Base-by-base conservation (phyloP, 164 flowering plant genomes). In the Dillenia turbinata region DNA sequence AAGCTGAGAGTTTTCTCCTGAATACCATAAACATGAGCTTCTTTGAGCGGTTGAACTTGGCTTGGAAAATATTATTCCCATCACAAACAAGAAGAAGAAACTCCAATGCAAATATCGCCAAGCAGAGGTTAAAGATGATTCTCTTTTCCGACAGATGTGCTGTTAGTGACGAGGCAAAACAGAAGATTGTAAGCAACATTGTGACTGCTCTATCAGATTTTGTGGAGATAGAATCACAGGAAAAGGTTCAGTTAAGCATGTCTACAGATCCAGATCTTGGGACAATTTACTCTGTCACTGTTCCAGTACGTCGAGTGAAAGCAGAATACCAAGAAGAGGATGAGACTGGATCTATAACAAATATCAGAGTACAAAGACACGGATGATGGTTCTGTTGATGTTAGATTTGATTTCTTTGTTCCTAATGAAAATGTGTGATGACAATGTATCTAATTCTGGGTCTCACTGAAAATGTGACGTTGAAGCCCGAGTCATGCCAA, bases 111-210 rank as follows among this genome's bases (percentile, higher is more conserved):
- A 84, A 64, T 40, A 82, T 94, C n/a, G 99, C 99, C 52, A 91
- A 94, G 76, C 96, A 94, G 68, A 83, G 96, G 2, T 67, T 94
- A 64, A 88, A 88, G 81, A 94, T 94, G 99, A 94, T 94, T 59
- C 95, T 94, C 62, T 91, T 87, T 81, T 91, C 99, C 19, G 99
- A 94, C 56, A 75, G 99, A 49, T 94, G 99, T 75, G 96, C 90
- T 26, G 97, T 94, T 33, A 94, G 92, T 55, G 96, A 94, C 50
- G 96, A 91, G 67, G 99, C 99, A 11, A 94, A 94, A 61, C 79
- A 63, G 72, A 91, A 75, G 72, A 94, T 94, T 44, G 97, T 94
- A 22, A 80, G 74, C 67, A 88, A 86, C 71, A 79, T 94, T 15
- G 93, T 94, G 40, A 83, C 69, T 52, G 85, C 92, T 59, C 65